Base-by-base conservation (phyloP, 345 rosid species). In the Eucalyptus melliodora region DNA sequence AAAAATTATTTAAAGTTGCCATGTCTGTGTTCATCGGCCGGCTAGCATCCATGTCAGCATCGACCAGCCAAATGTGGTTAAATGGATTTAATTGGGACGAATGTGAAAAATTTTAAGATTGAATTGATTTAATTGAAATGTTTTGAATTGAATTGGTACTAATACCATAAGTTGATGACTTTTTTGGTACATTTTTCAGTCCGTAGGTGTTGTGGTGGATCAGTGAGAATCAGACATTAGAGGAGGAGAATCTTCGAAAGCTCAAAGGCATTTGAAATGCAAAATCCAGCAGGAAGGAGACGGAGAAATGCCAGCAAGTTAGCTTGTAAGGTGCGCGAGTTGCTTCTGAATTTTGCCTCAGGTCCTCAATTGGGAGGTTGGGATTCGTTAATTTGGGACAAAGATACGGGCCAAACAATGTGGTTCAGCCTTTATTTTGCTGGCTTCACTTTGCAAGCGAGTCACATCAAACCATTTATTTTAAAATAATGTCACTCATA, bases 21-120 rank as follows among this genome's bases (percentile, higher is more conserved):
- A 50, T 50, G 0, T 50, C 0, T 16, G 0, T 2, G 2, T 6
- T 50, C 53, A 16, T 6, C 0, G 8, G 53, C 21, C 1, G 3
- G 0, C 8, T 50, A 1, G 21, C 3, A 50, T 50, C 53, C 21
- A 16, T 50, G 53, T 50, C 19, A 50, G 0, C 21, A 50, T 50
- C 4, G 1, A 2, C 8, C 0, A 1, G 2, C 4, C 53, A 50
- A 50, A 50, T 50, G 53, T 50, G 8, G 53, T 4, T 50, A 50
- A 1, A 50, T 16, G 21, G 21, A 50, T 50, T 50, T 50, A 50
- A 50, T 50, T 50, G 53, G 0, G 0, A 50, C 21, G 0, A 50
- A 50, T 1, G 3, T 50, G 21, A 50, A 50, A 50, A 16, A 16
- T 1, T 50, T 16, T 50, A 50, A 50, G 1, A 50, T 2, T 50